Evolutionary conservation across 192 early-diverging fungal genomes (phyloP).

Genomic region (Bifiguratus adelaidae): DNA sequence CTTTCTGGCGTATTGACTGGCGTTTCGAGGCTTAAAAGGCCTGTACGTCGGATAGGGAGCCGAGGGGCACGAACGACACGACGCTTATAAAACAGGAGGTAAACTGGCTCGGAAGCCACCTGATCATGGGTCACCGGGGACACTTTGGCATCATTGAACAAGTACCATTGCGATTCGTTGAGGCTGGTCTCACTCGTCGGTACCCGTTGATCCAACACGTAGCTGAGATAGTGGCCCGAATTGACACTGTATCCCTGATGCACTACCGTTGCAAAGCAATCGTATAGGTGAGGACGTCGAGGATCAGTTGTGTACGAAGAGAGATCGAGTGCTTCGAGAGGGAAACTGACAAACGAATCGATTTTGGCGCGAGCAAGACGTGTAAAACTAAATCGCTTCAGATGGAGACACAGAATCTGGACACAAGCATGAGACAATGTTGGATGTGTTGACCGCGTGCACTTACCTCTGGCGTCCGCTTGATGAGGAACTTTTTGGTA

Average conservation of each 20-base stretch:
- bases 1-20: no score
- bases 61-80: not conserved
- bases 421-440: not conserved
- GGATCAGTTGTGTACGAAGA: not conserved
- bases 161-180: not conserved
- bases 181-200: no score
- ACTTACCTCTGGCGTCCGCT: not conserved
- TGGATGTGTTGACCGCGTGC: not conserved
- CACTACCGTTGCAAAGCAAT: not conserved
- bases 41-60: no score
- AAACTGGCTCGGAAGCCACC: not conserved
- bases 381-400: not conserved
- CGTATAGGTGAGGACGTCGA: not conserved
- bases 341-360: not conserved
- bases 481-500: not conserved
- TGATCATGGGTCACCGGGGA: not conserved
- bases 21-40: no score
- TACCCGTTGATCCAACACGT: not conserved
- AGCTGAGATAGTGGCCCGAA: not conserved
- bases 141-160: not conserved
- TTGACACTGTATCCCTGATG: not conserved
- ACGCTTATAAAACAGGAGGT: conserved; percentile 1
- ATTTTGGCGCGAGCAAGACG: not conserved
- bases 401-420: not conserved
- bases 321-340: not conserved